Evolutionary conservation across 805 yeast species (phyloP), one percentile per base, ranked within the genome.

Genomic region (Yamadazyma akitaensis): DNA sequence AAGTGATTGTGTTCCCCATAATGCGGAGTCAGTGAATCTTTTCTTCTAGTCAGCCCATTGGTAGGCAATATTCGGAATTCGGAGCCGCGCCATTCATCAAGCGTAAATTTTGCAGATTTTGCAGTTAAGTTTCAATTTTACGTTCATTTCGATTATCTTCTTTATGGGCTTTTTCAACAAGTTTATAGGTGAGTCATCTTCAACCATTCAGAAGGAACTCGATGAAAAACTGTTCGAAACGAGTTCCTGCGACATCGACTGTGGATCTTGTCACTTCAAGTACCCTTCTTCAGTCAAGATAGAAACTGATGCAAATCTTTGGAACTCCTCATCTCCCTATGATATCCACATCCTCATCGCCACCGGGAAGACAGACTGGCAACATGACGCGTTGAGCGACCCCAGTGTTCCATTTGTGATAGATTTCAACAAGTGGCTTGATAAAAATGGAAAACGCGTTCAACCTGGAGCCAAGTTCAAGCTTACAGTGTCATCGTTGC

Each of bases 281-380:
- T 84, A 67, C 57, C 88, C 89, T 1, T 52, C 64, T 11, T 69
- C 79, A 2, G 59, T 81, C 43, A 74, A 73, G 40, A 58, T 83
- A 17, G 62, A 61, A 11, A 67, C 60, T 24, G 69, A 59, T 17
- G 46, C 71, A 56, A 18, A 58, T 53, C 59, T 90, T 25, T 89
- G 86, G 80, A 83, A 85, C 48, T 74, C 91, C 5, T 82, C 96
- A 0, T 77, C 76, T 51, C 82, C 86, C 0, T 81, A 81, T 37
- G 84, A 82, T 2, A 59, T 85, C 19, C 97, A 91, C 54, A 68
- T 89, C 18, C 66, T 92, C 30, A 82, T 91, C 0, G 85, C 96
- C 2, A 90, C 97, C 0, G 95, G 94, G 10, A 82, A 82, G 54
- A 61, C 78, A 0, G 96, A 92, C 64, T 92, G 99, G 99, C 70